Percentiles rank a stretch among this genome's conserved stretches.
phyloP scores from a whole-genome alignment of 345 rosid genomes.

The Hirschfeldia incana region DNA sequence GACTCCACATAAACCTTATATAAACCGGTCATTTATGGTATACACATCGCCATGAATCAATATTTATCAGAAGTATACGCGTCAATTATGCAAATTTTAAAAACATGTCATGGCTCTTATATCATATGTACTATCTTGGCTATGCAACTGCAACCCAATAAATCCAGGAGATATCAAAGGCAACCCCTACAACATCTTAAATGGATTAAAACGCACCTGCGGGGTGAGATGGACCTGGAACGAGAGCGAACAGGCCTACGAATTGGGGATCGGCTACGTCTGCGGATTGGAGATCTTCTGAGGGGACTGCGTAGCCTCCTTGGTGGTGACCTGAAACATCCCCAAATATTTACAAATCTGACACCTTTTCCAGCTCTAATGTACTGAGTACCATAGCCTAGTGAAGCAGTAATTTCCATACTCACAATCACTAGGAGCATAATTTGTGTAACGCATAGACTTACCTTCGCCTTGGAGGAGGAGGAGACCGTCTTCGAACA shows the following conservation, averaged over 20 bases:
- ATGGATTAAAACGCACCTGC: constrained; percentile 51
- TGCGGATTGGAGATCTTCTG: constrained; percentile 86
- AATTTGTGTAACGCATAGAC: neutral
- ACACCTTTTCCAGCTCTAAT: neutral
- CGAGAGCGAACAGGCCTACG: constrained; percentile 78
- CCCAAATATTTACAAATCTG: neutral
- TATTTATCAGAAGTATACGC: neutral
- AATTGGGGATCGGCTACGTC: constrained; percentile 90
- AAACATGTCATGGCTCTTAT: neutral
- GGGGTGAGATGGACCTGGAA: constrained; percentile 74
- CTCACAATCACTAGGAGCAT: neutral
- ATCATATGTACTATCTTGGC: constrained; percentile 2
- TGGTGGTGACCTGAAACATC: constrained; percentile 65
- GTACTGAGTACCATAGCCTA: neutral
- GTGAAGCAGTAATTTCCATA: neutral
- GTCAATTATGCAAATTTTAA: neutral
- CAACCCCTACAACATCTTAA: neutral
- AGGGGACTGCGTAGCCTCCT: constrained; percentile 84
- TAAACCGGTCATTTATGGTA: neutral
- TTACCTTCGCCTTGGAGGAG: constrained; percentile 90
- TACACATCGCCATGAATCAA: no score
- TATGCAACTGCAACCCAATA: constrained; percentile 6
- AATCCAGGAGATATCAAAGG: neutral
- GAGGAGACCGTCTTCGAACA: constrained; percentile 91
- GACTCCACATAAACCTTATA: neutral